phyloP scores from a whole-genome alignment of 306 rosid genomes.

The Inga laurina region DNA sequence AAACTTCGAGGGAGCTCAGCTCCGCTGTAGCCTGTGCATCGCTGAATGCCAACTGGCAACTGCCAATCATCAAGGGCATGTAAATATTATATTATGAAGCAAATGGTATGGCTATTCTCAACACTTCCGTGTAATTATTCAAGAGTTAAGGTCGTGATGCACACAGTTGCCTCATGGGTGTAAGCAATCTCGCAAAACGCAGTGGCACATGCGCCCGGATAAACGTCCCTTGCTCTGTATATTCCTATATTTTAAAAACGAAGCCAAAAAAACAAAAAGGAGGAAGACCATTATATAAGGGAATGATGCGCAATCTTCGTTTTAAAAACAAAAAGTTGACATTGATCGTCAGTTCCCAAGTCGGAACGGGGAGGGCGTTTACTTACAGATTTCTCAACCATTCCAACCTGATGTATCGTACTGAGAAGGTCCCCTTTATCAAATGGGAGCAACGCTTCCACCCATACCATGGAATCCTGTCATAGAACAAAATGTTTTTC shows the following conservation, averaged over 20 bases:
- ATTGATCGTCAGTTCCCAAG: constrained; percentile 16
- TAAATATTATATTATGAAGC: neutral
- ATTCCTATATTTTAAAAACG: constrained; percentile 56
- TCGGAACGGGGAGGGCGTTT: constrained; percentile 14
- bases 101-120: constrained; percentile 7
- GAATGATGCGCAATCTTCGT: constrained; percentile 3
- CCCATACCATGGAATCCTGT: constrained; percentile 95
- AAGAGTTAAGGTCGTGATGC: constrained; percentile 45
- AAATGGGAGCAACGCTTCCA: constrained; percentile 94
- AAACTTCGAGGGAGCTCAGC: constrained; percentile 7
- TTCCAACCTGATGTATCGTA: constrained; percentile 91
- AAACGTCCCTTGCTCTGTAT: constrained; percentile 81
- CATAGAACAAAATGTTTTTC: constrained; percentile 13
- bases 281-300: constrained; percentile 15
- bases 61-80: constrained; percentile 1
- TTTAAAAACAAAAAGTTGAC: neutral
- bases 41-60: neutral
- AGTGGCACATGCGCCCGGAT: constrained; percentile 92
- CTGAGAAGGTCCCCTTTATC: constrained; percentile 92
- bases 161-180: constrained; percentile 88
- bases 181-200: constrained; percentile 88
- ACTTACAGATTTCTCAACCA: constrained; percentile 95
- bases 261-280: neutral
- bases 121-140: neutral
- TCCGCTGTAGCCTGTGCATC: neutral